Conservation (phyloP, 2,329 filamentous ascomycete species). For the Cordyceps fumosorosea region DNA sequence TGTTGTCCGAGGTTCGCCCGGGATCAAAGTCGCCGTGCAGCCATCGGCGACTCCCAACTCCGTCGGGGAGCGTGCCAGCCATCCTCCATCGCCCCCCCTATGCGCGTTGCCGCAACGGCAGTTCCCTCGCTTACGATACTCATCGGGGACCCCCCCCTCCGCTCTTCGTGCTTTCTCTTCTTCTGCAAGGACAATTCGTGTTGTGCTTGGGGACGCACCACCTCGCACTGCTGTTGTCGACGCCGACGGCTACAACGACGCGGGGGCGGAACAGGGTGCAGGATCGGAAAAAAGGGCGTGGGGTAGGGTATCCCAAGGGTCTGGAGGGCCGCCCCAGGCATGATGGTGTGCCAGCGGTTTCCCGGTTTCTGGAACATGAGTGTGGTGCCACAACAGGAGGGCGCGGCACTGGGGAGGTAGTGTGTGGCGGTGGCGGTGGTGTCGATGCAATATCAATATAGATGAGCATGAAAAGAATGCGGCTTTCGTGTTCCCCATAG, state of each 20-base stretch:
- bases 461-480: background rate
- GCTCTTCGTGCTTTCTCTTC: too few relatives aligned
- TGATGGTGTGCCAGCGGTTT: background rate
- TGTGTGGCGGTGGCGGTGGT: background rate
- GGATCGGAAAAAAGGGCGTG: too few relatives aligned
- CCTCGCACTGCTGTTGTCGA: too few relatives aligned
- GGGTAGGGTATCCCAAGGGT: too few relatives aligned
- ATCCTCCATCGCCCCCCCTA: background rate
- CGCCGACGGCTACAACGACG: too few relatives aligned
- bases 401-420: background rate
- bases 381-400: background rate
- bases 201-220: too few relatives aligned
- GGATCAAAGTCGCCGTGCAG: background rate
- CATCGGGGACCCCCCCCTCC: too few relatives aligned
- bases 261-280: too few relatives aligned
- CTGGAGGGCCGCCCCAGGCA: background rate
- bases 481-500: background rate
- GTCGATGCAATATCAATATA: constrained; percentile 3
- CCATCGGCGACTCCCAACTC: background rate
- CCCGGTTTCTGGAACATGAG: background rate
- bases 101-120: too few relatives aligned
- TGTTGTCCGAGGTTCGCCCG: background rate
- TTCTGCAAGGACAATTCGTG: too few relatives aligned
- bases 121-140: too few relatives aligned
- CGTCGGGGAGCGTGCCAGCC: background rate